Base-by-base conservation (phyloP, 176 grass and related monocot species). In the Aegilops longissima region DNA sequence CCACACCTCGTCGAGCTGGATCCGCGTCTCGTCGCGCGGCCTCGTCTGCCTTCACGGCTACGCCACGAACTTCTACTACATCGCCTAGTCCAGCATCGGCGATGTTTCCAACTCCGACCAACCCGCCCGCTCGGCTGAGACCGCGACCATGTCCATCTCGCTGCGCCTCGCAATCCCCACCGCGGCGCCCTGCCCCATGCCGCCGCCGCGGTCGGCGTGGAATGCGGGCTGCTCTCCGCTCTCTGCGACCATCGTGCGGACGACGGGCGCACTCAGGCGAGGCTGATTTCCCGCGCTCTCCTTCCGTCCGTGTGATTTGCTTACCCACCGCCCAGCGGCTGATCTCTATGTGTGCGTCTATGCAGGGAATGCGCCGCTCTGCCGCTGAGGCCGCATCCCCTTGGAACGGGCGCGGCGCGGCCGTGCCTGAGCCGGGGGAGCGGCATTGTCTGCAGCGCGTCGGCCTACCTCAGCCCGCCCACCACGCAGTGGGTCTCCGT, bases 401-500 rank as follows among this genome's bases (percentile, higher is more conserved):
- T 71, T 33, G 31, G 31, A 33, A 33, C 31, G 3, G 31, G 31
- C 31, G 3, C 31, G 13, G 65, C 18, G 17, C 65, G 5, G 68
- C 67, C 81, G 61, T 3, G 76, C 69, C 68, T 27, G 12, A 76
- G 49, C 36, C 25, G 85, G 14, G 85, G 14, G 4, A 11, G 45
- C 25, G 86, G 68, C 61, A 68, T 61, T 29, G 90, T 94, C 21
- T 93, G 93, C 77, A 84, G 70, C 51, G 77, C 92, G 33, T 82
- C 90, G 45, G 84, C 82, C 62, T 34, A 91, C 38, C 44, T 98
- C 9, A 88, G 62, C 73, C 84, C 84, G 16, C 66, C 6, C 21
- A 91, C 93, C 45, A 88, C 94, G 78, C 90, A 94, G 30, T 98
- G 96, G 96, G 77, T 90, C 77, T 96, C 92, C 24, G 90, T 90